Base-by-base conservation (phyloP, 441 rosid genomes). In the Francoa sonchifolia region DNA sequence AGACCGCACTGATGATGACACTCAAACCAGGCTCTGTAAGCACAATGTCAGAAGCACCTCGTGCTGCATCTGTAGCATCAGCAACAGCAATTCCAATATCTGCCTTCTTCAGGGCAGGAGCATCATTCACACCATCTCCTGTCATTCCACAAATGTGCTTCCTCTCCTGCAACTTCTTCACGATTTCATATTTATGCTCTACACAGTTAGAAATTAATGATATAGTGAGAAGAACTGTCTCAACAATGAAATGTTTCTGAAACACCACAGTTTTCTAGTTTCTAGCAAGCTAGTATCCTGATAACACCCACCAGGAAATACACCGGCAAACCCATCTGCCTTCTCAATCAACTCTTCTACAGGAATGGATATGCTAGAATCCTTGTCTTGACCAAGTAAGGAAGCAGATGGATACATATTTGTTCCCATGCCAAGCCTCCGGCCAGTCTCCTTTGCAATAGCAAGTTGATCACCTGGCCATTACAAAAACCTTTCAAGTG, bases 391-490 rank as follows among this genome's bases (percentile, higher is more conserved):
- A 19, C 88, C 93, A 39, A 89, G 87, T 42, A 88, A 72, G 47
- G 92, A 49, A 19, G 94, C 74, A 21, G 97, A 89, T 1, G 96
- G 97, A 58, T 89, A 85, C 97, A 89, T 89, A 70, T 89, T 89
- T n/a, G n/a, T n/a, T n/a, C n/a, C n/a, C n/a, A n/a, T n/a, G n/a
- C n/a, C n/a, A n/a, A n/a, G n/a, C n/a, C 97, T 75, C 37, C 95
- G 79, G 31, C 97, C 96, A 2, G 97, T 89, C 61, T 89, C 97
- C 71, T 89, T 89, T 47, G 74, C 97, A 49, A 89, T 89, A 42
- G 97, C 97, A 54, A 88, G 87, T 50, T 88, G 97, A 63, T 88
- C 97, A 52, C 94, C 88, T 68, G 46, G 50, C 44, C 11, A 39
- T 23, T 10, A 29, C 19, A 25, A 18, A 26, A 13, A 8, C 19